These are phyloP conservation scores for Diutina ranongensis DNA, from an alignment of 1,139 yeast genomes.

Conservation along the genomic window DNA sequence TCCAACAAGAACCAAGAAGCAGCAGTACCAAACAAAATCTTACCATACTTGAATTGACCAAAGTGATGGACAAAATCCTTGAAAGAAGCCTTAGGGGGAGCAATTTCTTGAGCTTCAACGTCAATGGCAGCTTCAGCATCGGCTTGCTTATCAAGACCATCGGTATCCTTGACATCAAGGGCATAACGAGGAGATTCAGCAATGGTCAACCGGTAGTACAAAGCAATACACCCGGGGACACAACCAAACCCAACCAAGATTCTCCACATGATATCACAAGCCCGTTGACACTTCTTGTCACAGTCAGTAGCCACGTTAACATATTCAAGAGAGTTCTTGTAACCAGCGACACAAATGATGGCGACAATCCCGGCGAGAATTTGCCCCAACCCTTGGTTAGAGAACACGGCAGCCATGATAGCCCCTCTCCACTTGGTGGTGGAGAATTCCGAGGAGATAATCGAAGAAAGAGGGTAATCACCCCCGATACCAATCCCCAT, in stretches of 20 bases:
- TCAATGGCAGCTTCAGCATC: constrained; percentile 41
- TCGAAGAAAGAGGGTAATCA: constrained; percentile 95
- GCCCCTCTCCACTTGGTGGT: constrained; percentile 96
- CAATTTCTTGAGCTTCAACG: constrained; percentile 30
- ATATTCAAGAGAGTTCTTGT: constrained; percentile 42
- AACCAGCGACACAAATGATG: constrained; percentile 58
- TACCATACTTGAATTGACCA: constrained; percentile 80
- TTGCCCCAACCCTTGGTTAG: constrained; percentile 92
- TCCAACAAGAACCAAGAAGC: constrained; percentile 95
- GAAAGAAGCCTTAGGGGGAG: constrained; percentile 49
- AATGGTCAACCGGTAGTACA: constrained; percentile 83
- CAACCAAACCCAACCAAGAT: constrained; percentile 78
- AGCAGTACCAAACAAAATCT: constrained; percentile 83
- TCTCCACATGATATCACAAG: constrained; percentile 94
- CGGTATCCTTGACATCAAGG: constrained; percentile 55
- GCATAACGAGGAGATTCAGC: constrained; percentile 91
- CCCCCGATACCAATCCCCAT: constrained; percentile 99
- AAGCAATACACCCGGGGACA: constrained; percentile 73
- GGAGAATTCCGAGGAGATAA: constrained; percentile 79
- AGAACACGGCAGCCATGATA: constrained; percentile 86
- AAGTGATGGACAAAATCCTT: constrained; percentile 61
- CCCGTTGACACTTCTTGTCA: constrained; percentile 52
- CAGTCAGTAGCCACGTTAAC: constrained; percentile 47
- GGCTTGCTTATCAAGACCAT: constrained; percentile 48
- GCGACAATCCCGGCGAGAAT: constrained; percentile 78